A percentile compares a stretch with the other conserved stretches of the same genome.
phyloP scores from a whole-genome alignment of 257 asterid species.

The Linderniella brevidens region DNA sequence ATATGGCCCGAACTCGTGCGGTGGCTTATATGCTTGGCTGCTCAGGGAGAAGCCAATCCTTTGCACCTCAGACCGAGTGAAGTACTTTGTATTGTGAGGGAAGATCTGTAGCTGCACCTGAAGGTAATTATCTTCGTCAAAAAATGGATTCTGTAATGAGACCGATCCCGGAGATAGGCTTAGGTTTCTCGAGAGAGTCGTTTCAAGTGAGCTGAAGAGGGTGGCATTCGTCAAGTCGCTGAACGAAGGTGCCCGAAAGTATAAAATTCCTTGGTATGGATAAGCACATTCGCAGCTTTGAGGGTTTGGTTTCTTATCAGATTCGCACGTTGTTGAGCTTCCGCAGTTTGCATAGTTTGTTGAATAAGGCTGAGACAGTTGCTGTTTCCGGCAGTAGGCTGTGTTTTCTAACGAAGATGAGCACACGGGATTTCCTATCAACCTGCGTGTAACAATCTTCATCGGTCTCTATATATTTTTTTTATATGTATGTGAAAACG shows the following conservation, averaged over 20 bases:
- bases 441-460: slow-evolving; percentile 21
- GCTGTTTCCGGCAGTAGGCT: slow-evolving; percentile 29
- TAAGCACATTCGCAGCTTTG: slow-evolving; percentile 44
- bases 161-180: background rate
- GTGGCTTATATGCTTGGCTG: slow-evolving; percentile 90
- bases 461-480: background rate
- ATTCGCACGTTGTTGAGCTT: slow-evolving; percentile 21
- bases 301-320: slow-evolving; percentile 38
- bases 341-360: slow-evolving; percentile 39
- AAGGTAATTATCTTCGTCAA: slow-evolving; percentile 12
- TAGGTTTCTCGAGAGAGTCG: slow-evolving; percentile 18
- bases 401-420: slow-evolving; percentile 16
- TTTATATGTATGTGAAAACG: background rate
- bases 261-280: slow-evolving; percentile 56
- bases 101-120: slow-evolving; percentile 69
- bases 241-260: slow-evolving; percentile 67
- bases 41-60: slow-evolving; percentile 66
- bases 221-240: slow-evolving; percentile 42
- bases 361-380: slow-evolving; percentile 20
- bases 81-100: slow-evolving; percentile 47
- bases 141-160: slow-evolving; percentile 2
- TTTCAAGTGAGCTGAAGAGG: slow-evolving; percentile 21
- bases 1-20: slow-evolving; percentile 80
- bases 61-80: slow-evolving; percentile 59
- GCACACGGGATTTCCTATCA: slow-evolving; percentile 46